phyloP scores from a whole-genome alignment of 108 stramenopile genomes.

The Skeletonema marinoi region DNA sequence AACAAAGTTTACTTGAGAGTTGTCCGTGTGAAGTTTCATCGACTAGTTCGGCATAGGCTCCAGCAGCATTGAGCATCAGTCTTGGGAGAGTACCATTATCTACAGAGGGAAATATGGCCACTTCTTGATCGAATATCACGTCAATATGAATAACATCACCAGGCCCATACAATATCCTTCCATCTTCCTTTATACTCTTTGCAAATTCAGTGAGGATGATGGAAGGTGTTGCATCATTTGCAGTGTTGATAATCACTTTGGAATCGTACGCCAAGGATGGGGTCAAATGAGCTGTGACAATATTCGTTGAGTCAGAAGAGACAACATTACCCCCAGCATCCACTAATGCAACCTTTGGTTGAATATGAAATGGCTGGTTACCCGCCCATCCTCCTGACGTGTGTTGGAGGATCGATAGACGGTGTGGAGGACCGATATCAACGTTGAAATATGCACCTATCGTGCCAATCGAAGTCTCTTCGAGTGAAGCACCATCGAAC shows the following conservation, averaged over 20 bases:
- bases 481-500: slow-evolving; percentile 2
- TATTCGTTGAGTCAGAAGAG: slow-evolving; percentile 14
- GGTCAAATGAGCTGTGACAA: slow-evolving; percentile 28
- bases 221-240: slow-evolving; percentile 20
- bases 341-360: slow-evolving; percentile 47
- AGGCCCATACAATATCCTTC: slow-evolving; percentile 20
- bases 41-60: slow-evolving; percentile 23
- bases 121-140: slow-evolving; percentile 41
- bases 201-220: slow-evolving; percentile 13
- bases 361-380: slow-evolving; percentile 51
- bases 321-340: slow-evolving; percentile 57
- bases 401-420: slow-evolving; percentile 24
- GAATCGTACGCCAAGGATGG: slow-evolving; percentile 31
- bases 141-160: slow-evolving; percentile 39
- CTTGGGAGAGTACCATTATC: slow-evolving; percentile 11
- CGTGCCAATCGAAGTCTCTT: slow-evolving; percentile 13
- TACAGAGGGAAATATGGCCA: slow-evolving; percentile 1
- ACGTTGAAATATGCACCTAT: slow-evolving; percentile 47
- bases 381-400: slow-evolving; percentile 50
- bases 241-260: slow-evolving; percentile 30
- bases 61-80: slow-evolving; percentile 33
- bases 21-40: neutral
- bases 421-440: slow-evolving; percentile 31
- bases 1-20: slow-evolving; percentile 25
- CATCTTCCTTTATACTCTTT: slow-evolving; percentile 22